Evolutionary conservation across 2,329 filamentous ascomycete genomes (phyloP).

Genomic region (Aureobasidium sp.): DNA sequence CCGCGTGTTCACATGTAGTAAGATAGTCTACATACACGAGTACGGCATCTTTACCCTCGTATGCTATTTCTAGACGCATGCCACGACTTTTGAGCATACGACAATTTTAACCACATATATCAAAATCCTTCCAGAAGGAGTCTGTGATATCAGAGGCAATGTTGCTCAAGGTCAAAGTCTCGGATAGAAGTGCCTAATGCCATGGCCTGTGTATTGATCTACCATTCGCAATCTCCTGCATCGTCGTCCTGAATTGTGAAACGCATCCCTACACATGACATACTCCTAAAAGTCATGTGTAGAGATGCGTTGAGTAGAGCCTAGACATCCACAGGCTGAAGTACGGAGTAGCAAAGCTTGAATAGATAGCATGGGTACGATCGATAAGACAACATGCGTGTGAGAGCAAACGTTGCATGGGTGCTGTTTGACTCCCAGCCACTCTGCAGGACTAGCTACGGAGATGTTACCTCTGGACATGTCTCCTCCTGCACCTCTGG

Average conservation of each 20-base stretch:
- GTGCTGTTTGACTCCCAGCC: neutral
- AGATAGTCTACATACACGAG: neutral
- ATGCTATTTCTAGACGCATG: neutral
- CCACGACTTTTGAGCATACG: neutral
- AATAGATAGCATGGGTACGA: neutral
- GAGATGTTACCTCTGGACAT: neutral
- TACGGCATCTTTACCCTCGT: neutral
- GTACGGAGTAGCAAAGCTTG: neutral
- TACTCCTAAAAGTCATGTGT: neutral
- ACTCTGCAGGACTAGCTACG: neutral
- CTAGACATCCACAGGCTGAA: neutral
- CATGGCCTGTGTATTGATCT: neutral
- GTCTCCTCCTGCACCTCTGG: neutral
- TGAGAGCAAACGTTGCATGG: neutral
- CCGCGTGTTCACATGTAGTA: neutral
- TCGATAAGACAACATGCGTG: neutral
- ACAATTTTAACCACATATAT: neutral
- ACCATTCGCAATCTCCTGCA: neutral
- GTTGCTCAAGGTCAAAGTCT: neutral
- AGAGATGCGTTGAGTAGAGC: neutral
- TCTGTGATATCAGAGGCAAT: neutral
- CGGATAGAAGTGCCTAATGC: neutral
- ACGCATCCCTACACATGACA: neutral
- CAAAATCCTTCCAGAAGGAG: constrained; percentile 3
- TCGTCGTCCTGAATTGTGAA: neutral